A percentile compares a stretch with the other conserved stretches of the same genome.
phyloP scores from a whole-genome alignment of 2,329 filamentous ascomycete species.

The Beauveria bassiana region DNA sequence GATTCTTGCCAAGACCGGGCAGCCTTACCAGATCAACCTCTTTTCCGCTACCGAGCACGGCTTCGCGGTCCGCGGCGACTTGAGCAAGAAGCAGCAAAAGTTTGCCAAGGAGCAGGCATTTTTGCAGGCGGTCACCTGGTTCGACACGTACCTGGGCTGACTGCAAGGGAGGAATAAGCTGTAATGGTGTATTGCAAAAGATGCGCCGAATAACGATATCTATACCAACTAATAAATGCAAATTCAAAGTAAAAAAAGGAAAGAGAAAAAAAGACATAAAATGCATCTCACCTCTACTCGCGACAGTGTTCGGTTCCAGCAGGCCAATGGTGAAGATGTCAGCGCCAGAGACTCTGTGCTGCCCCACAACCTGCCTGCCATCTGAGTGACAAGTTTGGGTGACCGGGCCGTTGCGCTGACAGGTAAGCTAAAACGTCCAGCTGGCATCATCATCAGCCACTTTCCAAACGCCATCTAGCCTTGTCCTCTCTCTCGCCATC shows the following conservation, averaged over 20 bases:
- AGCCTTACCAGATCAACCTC: constrained; percentile 61
- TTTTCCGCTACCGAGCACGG: constrained; percentile 65
- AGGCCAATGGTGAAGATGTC: too few relatives aligned
- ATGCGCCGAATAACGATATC: too few relatives aligned
- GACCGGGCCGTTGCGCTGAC: not conserved
- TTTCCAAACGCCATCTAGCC: not conserved
- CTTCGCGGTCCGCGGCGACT: constrained; percentile 62
- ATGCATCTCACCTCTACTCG: not conserved
- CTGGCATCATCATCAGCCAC: constrained; percentile 8
- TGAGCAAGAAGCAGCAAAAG: constrained; percentile 40
- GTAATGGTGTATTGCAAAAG: not conserved
- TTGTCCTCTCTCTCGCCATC: not conserved
- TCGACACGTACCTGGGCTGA: constrained; percentile 42
- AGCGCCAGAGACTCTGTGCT: not conserved
- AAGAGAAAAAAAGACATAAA: too few relatives aligned
- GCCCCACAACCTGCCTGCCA: not conserved
- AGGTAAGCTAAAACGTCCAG: not conserved
- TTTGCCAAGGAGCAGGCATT: constrained; percentile 77
- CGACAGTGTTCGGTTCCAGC: not conserved
- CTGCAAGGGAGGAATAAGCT: not conserved
- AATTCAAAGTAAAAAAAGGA: too few relatives aligned
- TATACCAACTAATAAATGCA: too few relatives aligned
- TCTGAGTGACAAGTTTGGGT: not conserved
- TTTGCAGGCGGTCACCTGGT: constrained; percentile 67
- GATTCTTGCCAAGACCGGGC: constrained; percentile 43